Conservation (phyloP, 2,329 filamentous ascomycete species). For the Sarocladium brachiariae region DNA sequence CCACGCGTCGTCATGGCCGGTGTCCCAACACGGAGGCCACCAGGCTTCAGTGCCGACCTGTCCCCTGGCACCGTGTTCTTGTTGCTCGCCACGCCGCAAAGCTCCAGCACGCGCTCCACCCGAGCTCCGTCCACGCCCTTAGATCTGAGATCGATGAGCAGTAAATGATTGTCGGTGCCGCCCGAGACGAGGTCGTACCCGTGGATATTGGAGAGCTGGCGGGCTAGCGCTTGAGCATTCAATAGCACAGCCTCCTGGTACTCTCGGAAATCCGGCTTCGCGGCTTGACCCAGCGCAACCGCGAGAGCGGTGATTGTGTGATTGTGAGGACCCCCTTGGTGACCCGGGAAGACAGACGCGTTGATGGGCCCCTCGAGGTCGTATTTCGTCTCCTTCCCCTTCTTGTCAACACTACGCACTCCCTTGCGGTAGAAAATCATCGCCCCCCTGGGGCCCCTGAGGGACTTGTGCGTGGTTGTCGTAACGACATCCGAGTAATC, state of each 20-base stretch:
- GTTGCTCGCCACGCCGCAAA: slow-evolving; percentile 88
- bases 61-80: slow-evolving; percentile 97
- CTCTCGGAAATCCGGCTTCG: slow-evolving; percentile 75
- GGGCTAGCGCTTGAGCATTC: slow-evolving; percentile 82
- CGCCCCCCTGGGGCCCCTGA: slow-evolving; percentile 85
- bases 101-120: slow-evolving; percentile 79
- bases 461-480: slow-evolving; percentile 95
- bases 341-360: slow-evolving; percentile 89
- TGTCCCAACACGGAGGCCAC: slow-evolving; percentile 82
- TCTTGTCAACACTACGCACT: slow-evolving; percentile 73
- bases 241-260: slow-evolving; percentile 82
- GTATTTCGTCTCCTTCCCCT: slow-evolving; percentile 68
- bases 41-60: slow-evolving; percentile 82
- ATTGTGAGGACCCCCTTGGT: slow-evolving; percentile 96
- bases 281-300: slow-evolving; percentile 86
- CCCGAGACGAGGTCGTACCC: slow-evolving; percentile 84
- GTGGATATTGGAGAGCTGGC: slow-evolving; percentile 53
- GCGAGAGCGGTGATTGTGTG: slow-evolving; percentile 94
- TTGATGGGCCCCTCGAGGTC: slow-evolving; percentile 91
- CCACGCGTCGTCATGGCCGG: slow-evolving; percentile 95
- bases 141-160: slow-evolving; percentile 81
- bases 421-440: slow-evolving; percentile 98
- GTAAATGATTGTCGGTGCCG: slow-evolving; percentile 92
- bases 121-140: slow-evolving; percentile 79
- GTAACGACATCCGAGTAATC: slow-evolving; percentile 85